phyloP scores from a whole-genome alignment of 108 stramenopile genomes.

The Stephanodiscus minutulus region DNA sequence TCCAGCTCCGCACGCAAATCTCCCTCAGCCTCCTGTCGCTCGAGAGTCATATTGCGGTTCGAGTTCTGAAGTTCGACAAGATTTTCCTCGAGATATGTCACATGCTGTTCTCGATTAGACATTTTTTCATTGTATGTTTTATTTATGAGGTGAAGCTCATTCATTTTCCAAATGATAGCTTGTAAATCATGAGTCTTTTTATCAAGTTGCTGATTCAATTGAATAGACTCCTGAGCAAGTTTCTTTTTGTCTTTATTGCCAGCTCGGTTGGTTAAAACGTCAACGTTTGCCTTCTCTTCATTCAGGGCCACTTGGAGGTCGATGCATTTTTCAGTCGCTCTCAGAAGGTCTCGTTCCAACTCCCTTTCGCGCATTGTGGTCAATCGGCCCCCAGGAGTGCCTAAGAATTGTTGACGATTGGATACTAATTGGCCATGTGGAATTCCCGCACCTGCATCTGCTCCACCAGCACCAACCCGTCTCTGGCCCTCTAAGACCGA shows the following conservation, averaged over 20 bases:
- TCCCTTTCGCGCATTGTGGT: conserved; percentile 71
- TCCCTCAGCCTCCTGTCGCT: conserved; percentile 60
- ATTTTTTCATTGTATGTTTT: conserved; percentile 83
- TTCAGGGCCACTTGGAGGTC: conserved; percentile 74
- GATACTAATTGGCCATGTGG: conserved; percentile 52
- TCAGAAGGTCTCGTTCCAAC: conserved; percentile 66
- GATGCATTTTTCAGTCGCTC: conserved; percentile 73
- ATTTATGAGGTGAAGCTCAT: conserved; percentile 87
- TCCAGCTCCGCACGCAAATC: conserved; percentile 67
- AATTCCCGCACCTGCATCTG: conserved; percentile 11
- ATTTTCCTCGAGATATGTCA: conserved; percentile 80
- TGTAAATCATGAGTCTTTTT: conserved; percentile 78
- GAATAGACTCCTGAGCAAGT: conserved; percentile 67
- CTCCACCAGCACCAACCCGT: conserved; percentile 29
- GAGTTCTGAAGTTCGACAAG: conserved; percentile 70
- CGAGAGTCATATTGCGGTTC: conserved; percentile 63
- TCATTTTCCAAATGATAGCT: conserved; percentile 87
- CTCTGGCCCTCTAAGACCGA: conserved; percentile 11
- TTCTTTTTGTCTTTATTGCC: conserved; percentile 68
- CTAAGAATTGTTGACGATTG: conserved; percentile 65
- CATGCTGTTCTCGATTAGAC: conserved; percentile 78
- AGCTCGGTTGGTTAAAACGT: conserved; percentile 59
- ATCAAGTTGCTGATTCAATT: conserved; percentile 69
- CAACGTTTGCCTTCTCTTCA: conserved; percentile 80
- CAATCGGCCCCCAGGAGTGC: conserved; percentile 69